Evolutionary conservation across 257 asterid species (phyloP), one percentile per base, ranked within the genome.

Genomic region (Eucommia ulmoides): DNA sequence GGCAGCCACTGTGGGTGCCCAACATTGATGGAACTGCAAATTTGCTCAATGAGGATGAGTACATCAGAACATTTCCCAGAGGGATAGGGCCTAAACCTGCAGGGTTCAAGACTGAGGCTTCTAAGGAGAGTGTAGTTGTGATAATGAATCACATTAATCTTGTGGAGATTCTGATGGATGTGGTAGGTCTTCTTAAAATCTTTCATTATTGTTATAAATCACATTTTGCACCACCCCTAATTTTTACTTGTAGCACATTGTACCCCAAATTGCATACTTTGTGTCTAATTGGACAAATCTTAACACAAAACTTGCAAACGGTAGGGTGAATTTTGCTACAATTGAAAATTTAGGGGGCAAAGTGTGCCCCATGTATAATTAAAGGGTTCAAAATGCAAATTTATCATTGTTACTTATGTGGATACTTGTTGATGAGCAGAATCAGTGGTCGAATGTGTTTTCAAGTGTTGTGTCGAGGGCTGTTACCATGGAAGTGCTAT

Each of bases 1-100:
- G 68, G 0, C 73, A 67, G 3, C 83, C 87, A 7, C 26, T 81
- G 52, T 81, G 87, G 87, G 22, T 69, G 23, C 35, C 55, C 0
- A 61, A 60, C 61, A 51, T 9, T 22, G 80, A 66, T 8, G 49
- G 24, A 3, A 45, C 45, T 17, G 24, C 52, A 0, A 23, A 3
- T 24, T 12, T 17, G 3, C 25, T 78, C 8, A 65, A 65, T 19
- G 68, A 55, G 19, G 74, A 72, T 0, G 83, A 75, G 9, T 81
- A 72, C 8, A 11, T 59, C 16, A 51, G 60, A 38, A 15, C 57
- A 0, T 81, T 69, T 19, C 48, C 66, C 0, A 45, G 52, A 20
- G 70, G 57, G 1, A 56, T 60, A 17, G 67, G 60, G 0, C 61
- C 49, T 0, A 63, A 24, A 12, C 55, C 11, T 1, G 14, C 24